Conservation (phyloP, 495 filamentous ascomycete genomes). For the Aspergillus biplanus region DNA sequence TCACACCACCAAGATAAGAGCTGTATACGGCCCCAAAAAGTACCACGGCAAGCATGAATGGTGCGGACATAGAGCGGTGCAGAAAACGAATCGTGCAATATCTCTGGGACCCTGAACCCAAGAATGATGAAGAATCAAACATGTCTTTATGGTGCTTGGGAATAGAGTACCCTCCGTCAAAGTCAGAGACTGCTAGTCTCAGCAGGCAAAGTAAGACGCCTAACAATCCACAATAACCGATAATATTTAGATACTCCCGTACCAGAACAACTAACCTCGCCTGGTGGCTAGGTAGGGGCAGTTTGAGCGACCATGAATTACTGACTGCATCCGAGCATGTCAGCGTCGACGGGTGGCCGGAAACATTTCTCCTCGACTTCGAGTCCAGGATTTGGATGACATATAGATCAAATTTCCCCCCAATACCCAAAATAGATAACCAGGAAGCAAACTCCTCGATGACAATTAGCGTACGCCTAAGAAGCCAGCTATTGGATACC, state of each 20-base stretch:
- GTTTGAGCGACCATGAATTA: not conserved
- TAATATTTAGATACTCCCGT: not conserved
- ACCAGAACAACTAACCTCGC: not conserved
- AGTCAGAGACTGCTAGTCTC: not conserved
- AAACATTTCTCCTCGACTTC: constrained; percentile 86
- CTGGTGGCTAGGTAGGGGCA: not conserved
- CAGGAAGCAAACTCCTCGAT: constrained; percentile 69
- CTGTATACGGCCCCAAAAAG: not conserved
- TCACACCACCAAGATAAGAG: not conserved
- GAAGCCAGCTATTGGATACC: constrained; percentile 78
- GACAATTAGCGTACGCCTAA: constrained; percentile 83
- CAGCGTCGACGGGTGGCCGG: constrained; percentile 71
- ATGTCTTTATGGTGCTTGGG: constrained; percentile 89
- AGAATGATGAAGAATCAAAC: constrained; percentile 72
- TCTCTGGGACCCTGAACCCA: constrained; percentile 94
- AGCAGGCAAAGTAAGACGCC: constrained; percentile 21
- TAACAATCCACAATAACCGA: not conserved
- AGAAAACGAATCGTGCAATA: constrained; percentile 87
- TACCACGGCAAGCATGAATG: constrained; percentile 52
- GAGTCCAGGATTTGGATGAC: constrained; percentile 96
- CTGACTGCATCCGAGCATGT: constrained; percentile 36
- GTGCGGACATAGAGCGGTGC: constrained; percentile 65
- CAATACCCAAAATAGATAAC: constrained; percentile 79
- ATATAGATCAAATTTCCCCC: constrained; percentile 84
- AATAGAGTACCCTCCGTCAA: constrained; percentile 59